A percentile compares a stretch with the other conserved stretches of the same genome.
These are phyloP conservation scores for Amaranthus hypochondriacus DNA, from an alignment of 148 eudicot genomes.

Conservation along the genomic window DNA sequence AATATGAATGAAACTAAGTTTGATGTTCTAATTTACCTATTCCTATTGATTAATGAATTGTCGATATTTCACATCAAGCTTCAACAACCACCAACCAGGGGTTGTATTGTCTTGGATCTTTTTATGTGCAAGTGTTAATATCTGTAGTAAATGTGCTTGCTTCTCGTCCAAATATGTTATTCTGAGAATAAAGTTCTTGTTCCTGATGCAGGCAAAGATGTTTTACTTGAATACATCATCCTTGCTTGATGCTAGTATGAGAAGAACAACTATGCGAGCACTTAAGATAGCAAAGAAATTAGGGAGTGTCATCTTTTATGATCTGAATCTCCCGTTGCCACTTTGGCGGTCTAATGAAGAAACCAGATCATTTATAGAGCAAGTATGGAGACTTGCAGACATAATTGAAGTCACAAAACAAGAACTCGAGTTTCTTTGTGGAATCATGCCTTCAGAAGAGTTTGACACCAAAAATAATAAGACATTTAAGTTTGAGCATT, in stretches of 20 bases:
- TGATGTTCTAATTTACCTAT: background rate
- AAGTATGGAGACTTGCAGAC: slow-evolving; percentile 70
- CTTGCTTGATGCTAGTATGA: slow-evolving; percentile 74
- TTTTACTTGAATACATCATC: slow-evolving; percentile 79
- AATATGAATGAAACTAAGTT: background rate
- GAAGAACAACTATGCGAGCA: slow-evolving; percentile 62
- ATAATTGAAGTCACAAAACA: slow-evolving; percentile 84
- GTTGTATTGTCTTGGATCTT: background rate
- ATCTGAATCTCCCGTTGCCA: slow-evolving; percentile 77
- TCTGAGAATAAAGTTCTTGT: slow-evolving; percentile 1
- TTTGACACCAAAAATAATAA: slow-evolving; percentile 70
- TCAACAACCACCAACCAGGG: background rate
- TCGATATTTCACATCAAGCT: background rate
- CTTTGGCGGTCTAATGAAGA: slow-evolving; percentile 76
- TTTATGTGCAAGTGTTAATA: background rate
- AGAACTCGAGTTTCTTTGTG: slow-evolving; percentile 94
- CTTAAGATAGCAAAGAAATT: slow-evolving; percentile 71
- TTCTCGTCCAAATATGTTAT: background rate
- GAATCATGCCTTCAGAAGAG: slow-evolving; percentile 62
- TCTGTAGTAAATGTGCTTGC: background rate
- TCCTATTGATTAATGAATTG: background rate
- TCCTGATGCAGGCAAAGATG: slow-evolving; percentile 74
- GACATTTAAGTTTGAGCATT: slow-evolving; percentile 59
- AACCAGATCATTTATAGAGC: slow-evolving; percentile 46
- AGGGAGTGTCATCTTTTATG: slow-evolving; percentile 62